Evolutionary conservation across 495 filamentous ascomycete species (phyloP), one percentile per base, ranked within the genome.

Genomic region (Cryomyces minteri): DNA sequence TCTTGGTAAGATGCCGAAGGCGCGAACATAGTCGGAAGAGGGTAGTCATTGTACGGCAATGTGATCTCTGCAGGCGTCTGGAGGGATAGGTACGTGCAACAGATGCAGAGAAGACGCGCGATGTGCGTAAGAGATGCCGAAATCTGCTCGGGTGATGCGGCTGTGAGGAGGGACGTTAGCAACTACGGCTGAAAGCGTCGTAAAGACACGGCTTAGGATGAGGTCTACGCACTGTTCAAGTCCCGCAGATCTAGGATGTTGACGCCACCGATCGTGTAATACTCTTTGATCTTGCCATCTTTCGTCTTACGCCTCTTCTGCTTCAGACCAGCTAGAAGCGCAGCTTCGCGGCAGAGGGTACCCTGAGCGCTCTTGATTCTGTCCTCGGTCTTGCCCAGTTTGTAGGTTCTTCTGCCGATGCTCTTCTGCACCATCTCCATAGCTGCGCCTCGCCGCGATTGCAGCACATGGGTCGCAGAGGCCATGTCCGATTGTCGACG

Each of bases 31-130:
- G 82, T 84, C 9, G 88, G 78, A 18, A 77, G 71, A 7, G 92
- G 84, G 49, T 88, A 80, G 51, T 92, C 80, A 43, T 72, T 71
- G 56, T 88, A 82, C 25, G 92, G 86, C 1, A 93, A 68, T 7
- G 79, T 82, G 45, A 96, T 82, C 62, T 99, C 84, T 7, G 90
- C 82, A 2, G 90, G 92, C 4, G 95, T 75, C 39, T 84, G 83
- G 18, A 99, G 68, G 43, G 81, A 77, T 25, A 96, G 72, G 62
- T 99, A 95, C 56, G 86, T 82, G 6, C 84, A 86, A 9, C 81
- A 70, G 8, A 92, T 76, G 49, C 86, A 74, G 48, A 95, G 62
- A 31, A 96, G 76, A 54, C 87, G 82, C 11, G 84, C 79, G 47
- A 94, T 72, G 49, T 88, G 77, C 11, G 75, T 76, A 25, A 94